phyloP scores from a whole-genome alignment of 805 yeast species.

The Teunomyces stri region DNA sequence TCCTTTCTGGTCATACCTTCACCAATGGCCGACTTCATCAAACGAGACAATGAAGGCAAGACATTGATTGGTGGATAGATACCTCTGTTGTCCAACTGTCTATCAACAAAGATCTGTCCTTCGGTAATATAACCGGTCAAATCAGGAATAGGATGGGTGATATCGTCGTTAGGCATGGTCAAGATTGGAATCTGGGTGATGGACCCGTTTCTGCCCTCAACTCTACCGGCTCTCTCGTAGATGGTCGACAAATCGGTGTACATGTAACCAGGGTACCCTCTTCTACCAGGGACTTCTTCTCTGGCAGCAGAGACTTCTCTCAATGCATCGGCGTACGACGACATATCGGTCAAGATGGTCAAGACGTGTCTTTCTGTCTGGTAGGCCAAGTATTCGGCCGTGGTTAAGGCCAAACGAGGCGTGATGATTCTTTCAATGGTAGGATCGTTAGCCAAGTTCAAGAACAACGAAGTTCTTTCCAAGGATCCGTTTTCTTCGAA shows the following conservation, averaged over 20 bases:
- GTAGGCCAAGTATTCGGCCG: constrained; percentile 97
- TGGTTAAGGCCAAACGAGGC: constrained; percentile 97
- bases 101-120: constrained; percentile 97
- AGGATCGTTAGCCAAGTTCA: constrained; percentile 98
- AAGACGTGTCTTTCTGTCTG: constrained; percentile 99
- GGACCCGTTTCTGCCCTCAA: constrained; percentile 99
- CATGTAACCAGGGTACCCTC: constrained; percentile 99
- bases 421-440: constrained; percentile 99
- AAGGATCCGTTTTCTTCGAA: constrained; percentile 98
- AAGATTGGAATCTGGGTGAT: constrained; percentile 98
- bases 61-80: constrained; percentile 98
- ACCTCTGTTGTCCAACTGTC: constrained; percentile 95
- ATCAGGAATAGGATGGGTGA: constrained; percentile 99
- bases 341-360: constrained; percentile 98
- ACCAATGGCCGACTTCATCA: constrained; percentile 99
- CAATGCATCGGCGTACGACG: constrained; percentile 98
- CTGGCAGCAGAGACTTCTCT: constrained; percentile 99
- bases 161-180: constrained; percentile 99
- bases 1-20: constrained; percentile 99
- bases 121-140: constrained; percentile 99
- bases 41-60: constrained; percentile 93
- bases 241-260: constrained; percentile 98
- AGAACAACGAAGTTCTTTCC: constrained; percentile 95
- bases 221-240: constrained; percentile 99
- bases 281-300: constrained; percentile 99